phyloP scores from a whole-genome alignment of 2,329 filamentous ascomycete genomes.

The Cryphonectria parasitica region DNA sequence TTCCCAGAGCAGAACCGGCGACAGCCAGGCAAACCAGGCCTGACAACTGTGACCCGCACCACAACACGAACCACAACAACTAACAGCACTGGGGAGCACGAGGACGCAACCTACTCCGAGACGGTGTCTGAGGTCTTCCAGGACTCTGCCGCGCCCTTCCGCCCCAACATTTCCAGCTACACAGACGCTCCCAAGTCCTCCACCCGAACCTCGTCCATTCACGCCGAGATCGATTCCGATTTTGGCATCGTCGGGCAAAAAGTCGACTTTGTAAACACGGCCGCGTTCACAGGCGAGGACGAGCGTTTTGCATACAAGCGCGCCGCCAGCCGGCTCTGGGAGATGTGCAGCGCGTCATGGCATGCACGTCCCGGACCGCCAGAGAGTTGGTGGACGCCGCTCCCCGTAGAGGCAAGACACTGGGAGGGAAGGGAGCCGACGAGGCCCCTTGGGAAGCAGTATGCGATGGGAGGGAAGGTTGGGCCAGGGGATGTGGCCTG shows the following conservation, averaged over 20 bases:
- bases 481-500: constrained; percentile 43
- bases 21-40: constrained; percentile 19
- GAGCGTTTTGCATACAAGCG: constrained; percentile 82
- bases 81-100: constrained; percentile 26
- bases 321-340: constrained; percentile 77
- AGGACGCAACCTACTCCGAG: constrained; percentile 65
- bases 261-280: constrained; percentile 69
- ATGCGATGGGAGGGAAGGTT: constrained; percentile 4
- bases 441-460: constrained; percentile 30
- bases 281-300: constrained; percentile 76
- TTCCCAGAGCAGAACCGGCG: constrained; percentile 63
- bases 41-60: constrained; percentile 13
- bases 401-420: constrained; percentile 62
- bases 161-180: constrained; percentile 76
- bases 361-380: constrained; percentile 59
- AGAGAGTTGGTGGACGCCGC: constrained; percentile 69
- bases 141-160: constrained; percentile 75
- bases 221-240: constrained; percentile 62
- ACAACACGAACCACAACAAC: constrained; percentile 49
- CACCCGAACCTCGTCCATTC: constrained; percentile 48
- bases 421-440: constrained; percentile 35
- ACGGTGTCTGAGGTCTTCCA: constrained; percentile 77
- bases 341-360: constrained; percentile 76
- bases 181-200: constrained; percentile 36
- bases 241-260: constrained; percentile 47